These are phyloP conservation scores for Wickerhamomyces bovis DNA, from an alignment of 805 yeast genomes.

Conservation along the genomic window DNA sequence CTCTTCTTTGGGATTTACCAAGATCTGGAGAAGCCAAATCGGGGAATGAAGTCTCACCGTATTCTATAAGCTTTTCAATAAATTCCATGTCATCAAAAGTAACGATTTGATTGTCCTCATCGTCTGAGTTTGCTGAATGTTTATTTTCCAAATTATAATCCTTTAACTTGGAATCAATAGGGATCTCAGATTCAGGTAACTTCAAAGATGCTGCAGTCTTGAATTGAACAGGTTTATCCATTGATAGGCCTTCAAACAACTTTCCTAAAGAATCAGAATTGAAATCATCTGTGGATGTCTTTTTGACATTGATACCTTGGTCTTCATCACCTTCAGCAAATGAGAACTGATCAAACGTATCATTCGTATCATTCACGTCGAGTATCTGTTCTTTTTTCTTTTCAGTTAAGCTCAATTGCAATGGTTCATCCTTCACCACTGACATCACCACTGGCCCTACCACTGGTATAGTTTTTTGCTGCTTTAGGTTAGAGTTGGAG, in stretches of 20 bases:
- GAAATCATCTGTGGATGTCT: conserved; percentile 5
- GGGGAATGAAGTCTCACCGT: conserved; percentile 36
- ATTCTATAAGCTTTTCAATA: conserved; percentile 32
- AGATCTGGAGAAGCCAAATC: conserved; percentile 25
- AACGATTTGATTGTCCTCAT: conserved; percentile 8
- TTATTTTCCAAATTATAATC: conserved; percentile 7
- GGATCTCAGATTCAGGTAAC: not conserved
- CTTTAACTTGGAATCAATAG: not conserved
- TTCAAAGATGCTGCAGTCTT: not conserved
- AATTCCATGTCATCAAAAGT: conserved; percentile 30
- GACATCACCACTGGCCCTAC: not conserved
- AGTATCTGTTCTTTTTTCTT: not conserved
- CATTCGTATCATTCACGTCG: not conserved
- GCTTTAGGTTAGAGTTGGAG: not conserved
- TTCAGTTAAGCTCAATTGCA: not conserved
- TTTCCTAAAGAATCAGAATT: conserved; percentile 8
- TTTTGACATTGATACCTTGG: conserved; percentile 10
- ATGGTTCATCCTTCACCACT: not conserved
- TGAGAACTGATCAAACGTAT: conserved; percentile 16
- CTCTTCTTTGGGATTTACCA: conserved; percentile 24
- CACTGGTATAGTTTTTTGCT: not conserved
- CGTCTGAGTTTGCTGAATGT: conserved; percentile 4
- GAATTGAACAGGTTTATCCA: not conserved
- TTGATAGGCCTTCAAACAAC: conserved; percentile 11
- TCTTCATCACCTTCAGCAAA: conserved; percentile 23